Evolutionary conservation across 129 eudicot species (phyloP).

Genomic region (Rutidosis leptorrhynchoides): DNA sequence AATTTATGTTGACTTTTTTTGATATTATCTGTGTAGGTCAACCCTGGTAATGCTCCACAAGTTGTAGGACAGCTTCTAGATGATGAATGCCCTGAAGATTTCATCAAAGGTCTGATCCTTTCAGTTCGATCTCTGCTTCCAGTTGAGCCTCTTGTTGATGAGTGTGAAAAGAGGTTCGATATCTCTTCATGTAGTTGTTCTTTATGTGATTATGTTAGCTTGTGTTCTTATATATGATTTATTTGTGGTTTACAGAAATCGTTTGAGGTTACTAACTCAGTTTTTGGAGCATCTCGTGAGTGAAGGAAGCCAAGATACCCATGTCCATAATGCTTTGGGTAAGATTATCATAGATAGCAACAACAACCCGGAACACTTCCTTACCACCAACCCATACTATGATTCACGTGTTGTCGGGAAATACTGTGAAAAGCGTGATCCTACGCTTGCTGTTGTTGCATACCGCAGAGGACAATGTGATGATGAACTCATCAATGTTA

Average conservation of each 20-base stretch:
- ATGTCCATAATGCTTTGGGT: conserved; percentile 96
- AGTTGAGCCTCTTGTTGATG: conserved; percentile 97
- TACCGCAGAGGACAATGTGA: conserved; percentile 99
- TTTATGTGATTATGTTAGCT: conserved; percentile 6
- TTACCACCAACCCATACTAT: conserved; percentile 94
- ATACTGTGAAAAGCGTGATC: conserved; percentile 99
- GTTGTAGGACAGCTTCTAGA: conserved; percentile 98
- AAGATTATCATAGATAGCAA: conserved; percentile 94
- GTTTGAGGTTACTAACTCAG: conserved; percentile 92
- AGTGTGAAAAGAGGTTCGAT: conserved; percentile 90
- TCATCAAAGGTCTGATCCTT: conserved; percentile 90
- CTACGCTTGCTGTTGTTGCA: conserved; percentile 99
- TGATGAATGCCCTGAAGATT: conserved; percentile 99
- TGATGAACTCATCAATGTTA: conserved; percentile 93
- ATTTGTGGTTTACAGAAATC: conserved; percentile 64
- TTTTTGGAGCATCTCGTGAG: conserved; percentile 98
- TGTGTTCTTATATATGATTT: conserved; percentile 25
- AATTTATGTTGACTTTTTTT: conserved; percentile 11
- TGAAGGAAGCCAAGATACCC: conserved; percentile 99
- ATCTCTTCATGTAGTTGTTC: not conserved
- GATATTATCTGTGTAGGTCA: conserved; percentile 64
- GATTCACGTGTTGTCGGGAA: conserved; percentile 99
- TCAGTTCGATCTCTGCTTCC: conserved; percentile 99
- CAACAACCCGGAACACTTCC: conserved; percentile 98
- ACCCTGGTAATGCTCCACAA: conserved; percentile 98